Evolutionary conservation across 2,329 filamentous ascomycete genomes (phyloP).

Genomic region (Pochonia chlamydosporia): DNA sequence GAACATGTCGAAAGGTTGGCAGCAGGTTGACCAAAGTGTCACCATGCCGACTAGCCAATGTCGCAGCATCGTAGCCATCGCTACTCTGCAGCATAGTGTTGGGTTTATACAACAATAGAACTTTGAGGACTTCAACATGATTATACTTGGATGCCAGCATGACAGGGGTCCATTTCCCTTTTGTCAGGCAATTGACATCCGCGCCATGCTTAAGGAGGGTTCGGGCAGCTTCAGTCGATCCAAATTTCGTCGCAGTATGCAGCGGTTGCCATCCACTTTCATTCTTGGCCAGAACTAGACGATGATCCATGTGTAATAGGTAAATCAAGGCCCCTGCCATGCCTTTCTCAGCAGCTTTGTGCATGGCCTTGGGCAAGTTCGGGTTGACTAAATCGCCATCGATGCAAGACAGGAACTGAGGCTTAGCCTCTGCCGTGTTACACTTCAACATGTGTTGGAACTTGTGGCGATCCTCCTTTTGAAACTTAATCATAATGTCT

Average conservation of each 20-base stretch:
- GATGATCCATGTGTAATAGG: conserved; percentile 6
- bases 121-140: neutral
- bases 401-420: neutral
- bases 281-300: neutral
- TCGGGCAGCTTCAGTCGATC: neutral
- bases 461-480: neutral
- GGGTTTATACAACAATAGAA: neutral
- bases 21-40: neutral
- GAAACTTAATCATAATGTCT: neutral
- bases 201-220: conserved; percentile 9
- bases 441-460: neutral
- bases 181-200: conserved; percentile 8
- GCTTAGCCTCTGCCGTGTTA: neutral
- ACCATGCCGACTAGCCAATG: neutral
- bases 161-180: conserved; percentile 8
- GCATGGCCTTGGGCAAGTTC: neutral
- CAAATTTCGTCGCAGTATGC: conserved; percentile 7
- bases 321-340: neutral
- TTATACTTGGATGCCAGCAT: conserved; percentile 11
- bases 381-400: neutral
- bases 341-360: neutral
- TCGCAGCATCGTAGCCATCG: neutral
- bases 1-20: neutral
- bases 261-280: conserved; percentile 8
- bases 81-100: neutral